phyloP scores from a whole-genome alignment of 73 alveolate species.

The Paraurostyla sp. region DNA sequence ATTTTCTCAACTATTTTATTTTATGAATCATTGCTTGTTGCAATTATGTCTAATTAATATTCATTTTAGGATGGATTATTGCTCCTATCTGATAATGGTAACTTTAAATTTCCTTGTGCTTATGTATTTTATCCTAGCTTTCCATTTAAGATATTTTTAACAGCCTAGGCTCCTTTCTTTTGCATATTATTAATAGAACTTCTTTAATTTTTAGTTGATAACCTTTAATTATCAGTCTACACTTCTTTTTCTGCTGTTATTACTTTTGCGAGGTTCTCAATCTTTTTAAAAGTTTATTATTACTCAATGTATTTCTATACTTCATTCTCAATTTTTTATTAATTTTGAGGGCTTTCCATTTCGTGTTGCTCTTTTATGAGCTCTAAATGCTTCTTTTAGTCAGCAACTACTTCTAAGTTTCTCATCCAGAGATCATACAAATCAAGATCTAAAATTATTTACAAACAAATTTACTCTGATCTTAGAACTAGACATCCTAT shows the following conservation, averaged over 20 bases:
- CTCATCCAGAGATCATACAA: neutral
- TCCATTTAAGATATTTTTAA: no score
- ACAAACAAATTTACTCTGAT: neutral
- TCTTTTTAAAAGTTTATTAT: neutral
- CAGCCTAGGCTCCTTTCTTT: neutral
- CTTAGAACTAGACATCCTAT: neutral
- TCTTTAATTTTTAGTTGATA: neutral
- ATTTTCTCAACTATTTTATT: no score
- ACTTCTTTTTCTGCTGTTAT: neutral
- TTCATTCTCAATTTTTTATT: neutral
- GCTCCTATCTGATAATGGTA: no score
- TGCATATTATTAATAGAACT: neutral
- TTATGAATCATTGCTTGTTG: neutral
- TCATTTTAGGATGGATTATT: no score
- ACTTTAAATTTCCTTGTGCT: no score
- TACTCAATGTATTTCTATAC: neutral
- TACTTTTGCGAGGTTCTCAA: neutral
- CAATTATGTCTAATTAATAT: no score
- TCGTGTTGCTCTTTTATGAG: neutral
- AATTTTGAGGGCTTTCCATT: neutral
- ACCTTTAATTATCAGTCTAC: neutral
- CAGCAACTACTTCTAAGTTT: neutral
- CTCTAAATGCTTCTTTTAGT: neutral
- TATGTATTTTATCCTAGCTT: no score
- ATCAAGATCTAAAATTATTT: neutral